Base-by-base conservation (phyloP, 2,329 filamentous ascomycete species). In the Camptophora hylomeconis region DNA sequence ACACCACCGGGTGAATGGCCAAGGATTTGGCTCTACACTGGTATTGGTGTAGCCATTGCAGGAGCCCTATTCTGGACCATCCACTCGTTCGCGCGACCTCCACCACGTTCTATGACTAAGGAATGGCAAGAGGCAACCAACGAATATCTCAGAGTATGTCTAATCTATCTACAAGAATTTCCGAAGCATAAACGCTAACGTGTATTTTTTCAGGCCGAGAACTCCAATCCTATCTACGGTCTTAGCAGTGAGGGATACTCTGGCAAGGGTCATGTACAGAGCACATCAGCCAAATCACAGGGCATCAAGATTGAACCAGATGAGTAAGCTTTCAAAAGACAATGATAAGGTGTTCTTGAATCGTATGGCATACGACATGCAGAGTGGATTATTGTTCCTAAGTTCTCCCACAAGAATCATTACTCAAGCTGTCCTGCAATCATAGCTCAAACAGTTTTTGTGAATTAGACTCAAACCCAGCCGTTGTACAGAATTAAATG, bases 51-150 rank as follows among this genome's bases (percentile, higher is more conserved):
- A 42, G 64, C 60, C 39, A 69, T 65, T 48, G 77, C 76, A 44
- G 59, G 79, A 45, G 69, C 60, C 41, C 38, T 94, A 57, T 95
- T 95, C 65, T 65, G 64, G 48, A 39, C 58, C 48, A 70, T 80
- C 54, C 80, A 86, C 50, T 44, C 69, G 45, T 76, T 81, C 55
- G 83, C 80, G 49, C 69, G 72, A 54, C 70, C 72, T 36, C 51
- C 70, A 40, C 89, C 89, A 45, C 65, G 67, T 57, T 92, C 87
- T 50, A 92, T 98, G 86, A 87, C 68, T 64, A 80, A 82, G 69
- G 89, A 98, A 63, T 95, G 80, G 74, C 83, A 98, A 67, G 84
- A 95, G 67, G 79, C 79, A 47, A 71, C 77, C 46, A 93, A 98
- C 62, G 89, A 94, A 67, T 89, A 80, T 60, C 69, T 94, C 58